Conservation (phyloP, 2,329 filamentous ascomycete species). For the Phialemoniopsis sp. region DNA sequence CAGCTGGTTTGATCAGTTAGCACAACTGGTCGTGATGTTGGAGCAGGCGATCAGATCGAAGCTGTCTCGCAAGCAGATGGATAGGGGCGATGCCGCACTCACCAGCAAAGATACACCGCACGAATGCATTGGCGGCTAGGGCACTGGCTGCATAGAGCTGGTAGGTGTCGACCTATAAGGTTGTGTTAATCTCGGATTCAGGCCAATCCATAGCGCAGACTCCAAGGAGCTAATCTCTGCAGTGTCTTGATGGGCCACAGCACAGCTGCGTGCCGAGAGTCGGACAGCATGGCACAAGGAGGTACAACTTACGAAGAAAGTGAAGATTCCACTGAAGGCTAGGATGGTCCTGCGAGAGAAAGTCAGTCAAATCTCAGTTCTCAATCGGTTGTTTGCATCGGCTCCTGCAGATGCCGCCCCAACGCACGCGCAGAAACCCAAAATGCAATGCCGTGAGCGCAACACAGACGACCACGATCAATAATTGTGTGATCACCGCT, state of each 20-base stretch:
- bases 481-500: too few relatives aligned
- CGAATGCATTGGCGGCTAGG: constrained; percentile 79
- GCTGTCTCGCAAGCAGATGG: too few relatives aligned
- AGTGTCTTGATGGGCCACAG: neutral
- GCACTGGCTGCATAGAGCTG: constrained; percentile 72
- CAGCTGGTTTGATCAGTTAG: constrained; percentile 39
- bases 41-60: neutral
- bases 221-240: neutral
- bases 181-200: constrained; percentile 12
- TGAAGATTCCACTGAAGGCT: constrained; percentile 81
- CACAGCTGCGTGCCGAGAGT: neutral
- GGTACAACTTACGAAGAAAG: constrained; percentile 65
- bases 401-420: constrained; percentile 11
- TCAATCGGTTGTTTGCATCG: constrained; percentile 23
- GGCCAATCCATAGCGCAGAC: constrained; percentile 14
- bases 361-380: neutral
- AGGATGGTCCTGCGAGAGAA: constrained; percentile 59
- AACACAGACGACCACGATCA: too few relatives aligned
- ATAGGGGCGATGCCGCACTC: constrained; percentile 18
- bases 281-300: neutral
- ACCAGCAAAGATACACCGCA: constrained; percentile 72
- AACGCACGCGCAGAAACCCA: constrained; percentile 15
- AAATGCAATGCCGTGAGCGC: constrained; percentile 1
- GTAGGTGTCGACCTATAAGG: constrained; percentile 64
- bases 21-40: constrained; percentile 6